Evolutionary conservation across 2,329 filamentous ascomycete species (phyloP).

Genomic region (Fusarium miscanthi): DNA sequence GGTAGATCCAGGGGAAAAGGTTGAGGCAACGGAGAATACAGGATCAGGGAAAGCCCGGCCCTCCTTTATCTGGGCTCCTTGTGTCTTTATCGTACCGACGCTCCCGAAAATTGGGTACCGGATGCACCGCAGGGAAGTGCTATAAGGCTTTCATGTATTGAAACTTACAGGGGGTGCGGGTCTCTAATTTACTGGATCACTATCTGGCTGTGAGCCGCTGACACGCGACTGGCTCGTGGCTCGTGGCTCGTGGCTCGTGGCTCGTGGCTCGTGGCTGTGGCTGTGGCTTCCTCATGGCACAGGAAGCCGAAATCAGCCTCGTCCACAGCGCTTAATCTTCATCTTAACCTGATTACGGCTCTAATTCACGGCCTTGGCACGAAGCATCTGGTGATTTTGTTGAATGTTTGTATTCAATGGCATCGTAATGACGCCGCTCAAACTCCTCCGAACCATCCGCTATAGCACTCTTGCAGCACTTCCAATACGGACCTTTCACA

Average conservation of each 20-base stretch:
- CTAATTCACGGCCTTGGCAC: neutral
- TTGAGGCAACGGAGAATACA: slow-evolving; percentile 19
- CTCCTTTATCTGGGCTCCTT: slow-evolving; percentile 26
- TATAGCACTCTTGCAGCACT: neutral
- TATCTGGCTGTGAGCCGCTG: neutral
- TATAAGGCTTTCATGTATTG: neutral
- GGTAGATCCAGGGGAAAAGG: slow-evolving; percentile 30
- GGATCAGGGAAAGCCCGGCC: slow-evolving; percentile 6
- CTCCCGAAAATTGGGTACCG: slow-evolving; percentile 37
- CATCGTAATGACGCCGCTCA: slow-evolving; percentile 12
- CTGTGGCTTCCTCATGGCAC: slow-evolving; percentile 34
- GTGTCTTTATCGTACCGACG: slow-evolving; percentile 35
- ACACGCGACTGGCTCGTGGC: slow-evolving; percentile 1
- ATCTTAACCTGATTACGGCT: slow-evolving; percentile 15
- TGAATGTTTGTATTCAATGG: neutral
- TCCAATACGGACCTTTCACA: slow-evolving; percentile 47
- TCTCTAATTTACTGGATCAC: slow-evolving; percentile 20
- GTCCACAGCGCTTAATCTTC: slow-evolving; percentile 1
- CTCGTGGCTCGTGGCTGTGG: neutral
- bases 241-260: neutral
- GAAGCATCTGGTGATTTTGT: neutral
- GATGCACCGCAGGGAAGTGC: neutral
- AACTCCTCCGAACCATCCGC: slow-evolving; percentile 18
- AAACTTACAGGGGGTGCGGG: slow-evolving; percentile 8
- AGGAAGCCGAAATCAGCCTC: slow-evolving; percentile 15